Evolutionary conservation across 1,139 yeast species (phyloP), one percentile per base, ranked within the genome.

Genomic region (Yamadazyma kanchanaburiensis): DNA sequence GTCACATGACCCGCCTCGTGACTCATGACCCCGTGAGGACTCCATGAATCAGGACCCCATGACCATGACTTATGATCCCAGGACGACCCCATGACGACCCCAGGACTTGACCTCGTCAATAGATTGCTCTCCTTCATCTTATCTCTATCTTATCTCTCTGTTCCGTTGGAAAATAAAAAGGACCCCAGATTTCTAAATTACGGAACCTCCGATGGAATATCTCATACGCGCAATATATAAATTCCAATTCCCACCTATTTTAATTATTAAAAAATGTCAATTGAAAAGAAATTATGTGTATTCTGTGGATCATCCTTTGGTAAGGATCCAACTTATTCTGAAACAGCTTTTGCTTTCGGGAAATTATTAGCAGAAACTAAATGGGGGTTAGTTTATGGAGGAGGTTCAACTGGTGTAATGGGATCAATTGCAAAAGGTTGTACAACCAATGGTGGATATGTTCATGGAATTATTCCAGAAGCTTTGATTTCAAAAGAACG

Each of bases 291-390:
- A 12, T 69, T 86, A 12, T 86, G 95, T 57, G 95, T 86, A 17
- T 86, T 84, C 51, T 87, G 96, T 52, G 95, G 95, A 15, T 83
- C 94, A 3, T 75, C 89, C 5, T 71, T 76, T 37, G 96, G 96
- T 11, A 71, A 58, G 31, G 66, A 72, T 33, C 63, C 70, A 4
- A 47, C 51, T 4, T 84, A 58, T 48, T 64, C 79, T 11, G 64
- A 63, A 4, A 65, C 64, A 20, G 94, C 95, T 2, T 48, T 61
- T 12, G 54, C 65, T 19, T 63, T 87, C 25, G 95, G 95, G 13
- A 45, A 62, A 30, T 49, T 68, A 16, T 55, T 87, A 39, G 84
- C 87, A 12, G 49, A 58, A 17, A 64, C 67, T 35, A 66, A 72
- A 35, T 83, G 87, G 80, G 88, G 88, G 3, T 63, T 87, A 28